Conservation (phyloP, 352 stramenopile genomes). For the Plasmopara halstedii region DNA sequence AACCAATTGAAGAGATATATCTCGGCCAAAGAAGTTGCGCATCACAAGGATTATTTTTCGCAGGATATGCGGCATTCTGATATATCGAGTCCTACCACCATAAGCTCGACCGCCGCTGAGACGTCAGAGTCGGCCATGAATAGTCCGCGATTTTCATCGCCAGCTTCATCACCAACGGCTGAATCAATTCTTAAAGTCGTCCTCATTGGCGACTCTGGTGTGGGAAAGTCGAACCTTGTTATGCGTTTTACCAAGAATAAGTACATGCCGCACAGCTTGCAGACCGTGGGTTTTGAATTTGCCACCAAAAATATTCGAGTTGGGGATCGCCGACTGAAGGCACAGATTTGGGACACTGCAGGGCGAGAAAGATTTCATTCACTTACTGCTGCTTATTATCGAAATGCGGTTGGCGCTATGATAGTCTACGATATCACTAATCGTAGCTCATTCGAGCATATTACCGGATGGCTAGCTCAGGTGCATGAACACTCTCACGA, state of each 20-base stretch:
- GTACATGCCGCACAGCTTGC: constrained; percentile 64
- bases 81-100: constrained; percentile 14
- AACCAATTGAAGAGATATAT: constrained; percentile 48
- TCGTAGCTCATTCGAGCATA: constrained; percentile 74
- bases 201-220: constrained; percentile 81
- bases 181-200: constrained; percentile 83
- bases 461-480: constrained; percentile 68
- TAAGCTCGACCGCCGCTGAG: constrained; percentile 7
- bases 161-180: constrained; percentile 13
- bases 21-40: constrained; percentile 56
- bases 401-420: constrained; percentile 85
- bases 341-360: constrained; percentile 86
- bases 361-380: constrained; percentile 89
- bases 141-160: constrained; percentile 42
- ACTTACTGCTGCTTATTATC: constrained; percentile 89
- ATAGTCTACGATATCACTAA: constrained; percentile 92
- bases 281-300: constrained; percentile 87
- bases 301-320: constrained; percentile 82
- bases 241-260: constrained; percentile 87
- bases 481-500: constrained; percentile 79
- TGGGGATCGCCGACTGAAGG: constrained; percentile 73
- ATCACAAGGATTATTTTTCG: constrained; percentile 33
- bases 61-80: constrained; percentile 36
- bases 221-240: constrained; percentile 85
- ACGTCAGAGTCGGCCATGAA: constrained; percentile 32